Evolutionary conservation across 2,329 filamentous ascomycete species (phyloP).

Genomic region (Penicillium sp.): DNA sequence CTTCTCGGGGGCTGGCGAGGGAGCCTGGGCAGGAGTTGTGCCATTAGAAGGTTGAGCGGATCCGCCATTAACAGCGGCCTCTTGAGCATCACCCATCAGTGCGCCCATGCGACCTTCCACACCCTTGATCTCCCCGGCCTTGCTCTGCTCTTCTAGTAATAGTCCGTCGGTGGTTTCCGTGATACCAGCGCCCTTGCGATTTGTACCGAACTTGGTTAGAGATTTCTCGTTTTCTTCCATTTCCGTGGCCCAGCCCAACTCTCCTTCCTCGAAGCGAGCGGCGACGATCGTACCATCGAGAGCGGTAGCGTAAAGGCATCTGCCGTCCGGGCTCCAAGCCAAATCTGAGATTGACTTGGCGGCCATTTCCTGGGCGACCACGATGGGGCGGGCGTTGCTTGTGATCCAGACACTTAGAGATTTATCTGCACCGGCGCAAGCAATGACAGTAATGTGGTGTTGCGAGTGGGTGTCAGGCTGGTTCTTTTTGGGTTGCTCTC

Average conservation of each 20-base stretch:
- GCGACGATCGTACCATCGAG: constrained; percentile 87
- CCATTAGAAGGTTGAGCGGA: constrained; percentile 51
- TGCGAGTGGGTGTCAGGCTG: constrained; percentile 46
- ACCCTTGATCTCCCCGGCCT: constrained; percentile 84
- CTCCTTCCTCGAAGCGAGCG: constrained; percentile 79
- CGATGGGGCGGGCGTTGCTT: constrained; percentile 85
- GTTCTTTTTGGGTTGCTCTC: constrained; percentile 63
- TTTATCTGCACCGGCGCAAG: constrained; percentile 95
- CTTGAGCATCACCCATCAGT: constrained; percentile 85
- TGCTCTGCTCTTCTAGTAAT: constrained; percentile 86
- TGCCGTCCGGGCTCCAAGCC: constrained; percentile 90
- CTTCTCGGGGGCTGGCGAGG: constrained; percentile 41
- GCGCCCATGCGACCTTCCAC: constrained; percentile 97
- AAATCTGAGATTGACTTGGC: constrained; percentile 93
- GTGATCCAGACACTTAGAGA: constrained; percentile 98
- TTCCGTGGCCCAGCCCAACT: constrained; percentile 86
- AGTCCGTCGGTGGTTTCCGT: constrained; percentile 90
- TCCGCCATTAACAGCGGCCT: constrained; percentile 56
- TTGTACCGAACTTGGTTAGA: constrained; percentile 88
- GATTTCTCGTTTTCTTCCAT: constrained; percentile 90
- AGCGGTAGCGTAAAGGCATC: constrained; percentile 81
- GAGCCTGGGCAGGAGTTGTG: constrained; percentile 37
- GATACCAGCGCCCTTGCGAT: constrained; percentile 85
- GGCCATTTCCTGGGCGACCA: constrained; percentile 86
- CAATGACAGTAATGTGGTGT: constrained; percentile 83